A percentile compares a stretch with the other conserved stretches of the same genome.
Conservation (phyloP, 345 rosid species). For the Linum trigynum region DNA sequence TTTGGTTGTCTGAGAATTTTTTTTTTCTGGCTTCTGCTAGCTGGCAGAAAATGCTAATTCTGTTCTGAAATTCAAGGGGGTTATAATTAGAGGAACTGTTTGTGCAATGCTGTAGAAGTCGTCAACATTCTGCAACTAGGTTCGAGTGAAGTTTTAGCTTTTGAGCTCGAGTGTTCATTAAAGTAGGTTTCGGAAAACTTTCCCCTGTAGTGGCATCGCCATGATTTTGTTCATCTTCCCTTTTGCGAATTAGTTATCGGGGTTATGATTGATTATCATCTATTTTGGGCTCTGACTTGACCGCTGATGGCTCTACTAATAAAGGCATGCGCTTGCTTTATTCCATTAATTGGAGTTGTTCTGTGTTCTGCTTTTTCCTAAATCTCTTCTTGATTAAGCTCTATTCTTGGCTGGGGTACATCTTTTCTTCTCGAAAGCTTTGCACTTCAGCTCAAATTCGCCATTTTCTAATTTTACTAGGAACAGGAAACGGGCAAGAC, state of each 20-base stretch:
- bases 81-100: background rate
- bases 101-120: background rate
- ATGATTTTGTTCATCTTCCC: background rate
- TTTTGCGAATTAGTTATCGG: background rate
- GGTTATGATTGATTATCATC: background rate
- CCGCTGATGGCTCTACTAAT: background rate
- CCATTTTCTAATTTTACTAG: background rate
- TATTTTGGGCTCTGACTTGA: background rate
- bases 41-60: background rate
- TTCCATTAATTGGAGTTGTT: too few species aligned
- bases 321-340: background rate
- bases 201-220: background rate
- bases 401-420: background rate
- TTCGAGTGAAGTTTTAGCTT: background rate
- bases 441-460: background rate
- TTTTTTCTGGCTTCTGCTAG: background rate
- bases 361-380: background rate
- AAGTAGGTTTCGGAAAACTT: background rate
- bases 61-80: background rate
- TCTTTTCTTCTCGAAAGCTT: background rate
- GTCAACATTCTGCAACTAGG: background rate
- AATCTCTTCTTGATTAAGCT: background rate
- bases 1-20: background rate
- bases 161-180: background rate
- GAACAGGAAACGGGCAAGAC: slow-evolving; percentile 50